Evolutionary conservation across 2,329 filamentous ascomycete species (phyloP), one percentile per base, ranked within the genome.

Genomic region (Aspergillus puulaauensis): DNA sequence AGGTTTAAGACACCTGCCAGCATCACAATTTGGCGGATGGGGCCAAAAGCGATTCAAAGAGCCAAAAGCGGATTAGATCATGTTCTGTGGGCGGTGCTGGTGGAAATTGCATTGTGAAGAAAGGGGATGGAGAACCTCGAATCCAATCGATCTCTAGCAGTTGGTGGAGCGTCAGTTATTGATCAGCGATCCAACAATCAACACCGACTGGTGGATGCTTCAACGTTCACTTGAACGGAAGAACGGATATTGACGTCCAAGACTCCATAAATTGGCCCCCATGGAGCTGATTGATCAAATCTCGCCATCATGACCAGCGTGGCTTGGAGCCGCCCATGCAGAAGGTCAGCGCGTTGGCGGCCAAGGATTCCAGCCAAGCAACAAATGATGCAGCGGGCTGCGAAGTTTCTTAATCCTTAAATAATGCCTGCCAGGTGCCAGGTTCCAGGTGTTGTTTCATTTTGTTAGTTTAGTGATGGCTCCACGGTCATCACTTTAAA

Each of bases 321-420:
- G 50, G 50, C 40, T 52, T 52, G 40, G 49, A 17, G 47, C 19
- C n/a, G 49, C 23, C 39, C 23, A 23, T 33, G 39, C 39, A 44
- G 24, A 24, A 15, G 35, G 31, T 41, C 21, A 46, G 44, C 23
- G n/a, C 12, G 23, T 33, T 24, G 24, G 8, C 43, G 24, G 39
- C 50, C 40, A 40, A 45, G 40, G 40, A 43, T 45, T 52, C 24
- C 15, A 27, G 50, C 50, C 41, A 52, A 52, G 50, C 23, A 3
- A 23, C 6, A 11, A 19, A 52, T 52, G 50, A 52, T 52, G 50
- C 50, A 52, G 45, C 50, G 23, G 50, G 24, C 40, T 17, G n/a
- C 50, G 24, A 44, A 52, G 49, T 44, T 9, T 33, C 40, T 43
- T 52, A 33, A 17, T 44, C 44, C 27, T 45, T 45, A 52, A 52